Conservation (phyloP, 1,284 basidiomycete genomes). For the Termitomyces sp. region DNA sequence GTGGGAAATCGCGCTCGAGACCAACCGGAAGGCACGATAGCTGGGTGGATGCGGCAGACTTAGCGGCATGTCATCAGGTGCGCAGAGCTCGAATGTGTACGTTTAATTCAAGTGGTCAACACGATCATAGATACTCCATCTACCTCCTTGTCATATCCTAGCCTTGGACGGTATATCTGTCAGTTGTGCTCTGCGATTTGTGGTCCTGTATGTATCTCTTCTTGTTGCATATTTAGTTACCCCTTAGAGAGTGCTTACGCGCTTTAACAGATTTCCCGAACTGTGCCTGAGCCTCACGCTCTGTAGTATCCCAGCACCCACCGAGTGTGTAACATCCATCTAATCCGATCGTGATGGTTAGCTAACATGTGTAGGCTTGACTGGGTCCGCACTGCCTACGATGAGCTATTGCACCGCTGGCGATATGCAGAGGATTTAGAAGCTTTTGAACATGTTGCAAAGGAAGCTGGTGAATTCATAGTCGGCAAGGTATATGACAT, state of each 20-base stretch:
- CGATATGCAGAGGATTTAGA: constrained; percentile 63
- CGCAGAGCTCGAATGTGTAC: constrained; percentile 20
- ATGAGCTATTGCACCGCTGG: constrained; percentile 61
- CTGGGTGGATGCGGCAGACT: constrained; percentile 72
- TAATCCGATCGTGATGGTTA: background rate
- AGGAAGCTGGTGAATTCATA: constrained; percentile 51
- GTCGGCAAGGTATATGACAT: constrained; percentile 44
- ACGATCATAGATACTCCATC: constrained; percentile 43
- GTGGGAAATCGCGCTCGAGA: constrained; percentile 55
- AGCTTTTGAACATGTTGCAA: constrained; percentile 58
- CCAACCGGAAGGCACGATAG: constrained; percentile 56
- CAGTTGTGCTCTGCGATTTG: constrained; percentile 54
- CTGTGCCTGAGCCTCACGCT: constrained; percentile 62
- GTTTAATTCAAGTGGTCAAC: background rate
- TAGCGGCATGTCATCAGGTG: constrained; percentile 62
- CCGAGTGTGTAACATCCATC: constrained; percentile 47
- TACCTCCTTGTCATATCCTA: constrained; percentile 66
- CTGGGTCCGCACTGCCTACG: constrained; percentile 53
- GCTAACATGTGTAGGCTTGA: constrained; percentile 39
- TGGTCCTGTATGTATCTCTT: constrained; percentile 44
- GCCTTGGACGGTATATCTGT: constrained; percentile 55
- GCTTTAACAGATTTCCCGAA: constrained; percentile 57
- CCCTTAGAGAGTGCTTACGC: background rate
- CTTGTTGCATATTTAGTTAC: background rate
- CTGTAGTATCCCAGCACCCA: constrained; percentile 62